Base-by-base conservation (phyloP, 1,284 basidiomycete species). In the Ustilago xerochloae region DNA sequence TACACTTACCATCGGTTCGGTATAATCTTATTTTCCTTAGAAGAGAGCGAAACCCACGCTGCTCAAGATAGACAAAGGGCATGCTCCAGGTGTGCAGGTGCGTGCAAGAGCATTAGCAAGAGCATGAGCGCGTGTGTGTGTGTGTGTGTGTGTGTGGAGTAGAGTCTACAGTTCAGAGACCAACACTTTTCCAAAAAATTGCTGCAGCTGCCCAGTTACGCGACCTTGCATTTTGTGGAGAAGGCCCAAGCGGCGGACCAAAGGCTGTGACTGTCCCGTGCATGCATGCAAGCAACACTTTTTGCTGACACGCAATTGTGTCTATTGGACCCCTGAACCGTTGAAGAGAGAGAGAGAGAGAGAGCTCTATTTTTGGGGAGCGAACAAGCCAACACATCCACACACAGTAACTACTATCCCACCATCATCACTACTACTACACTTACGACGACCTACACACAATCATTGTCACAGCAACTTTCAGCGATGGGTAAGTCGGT, bases 181-280 rank as follows among this genome's bases (percentile, higher is more conserved):
- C 20, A 39, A 39, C 38, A 39, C 41, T 12, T 26, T 43, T 26
- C 38, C 38, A 26, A 43, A 7, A 24, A 24, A 20, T 41, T 41
- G 2, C 7, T 2, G 13, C 3, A n/a, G 41, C 41, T 43, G 41
- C 41, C 16, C 22, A 43, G 22, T 43, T 43, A 13, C 22, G 22
- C 41, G 41, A 20, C 41, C 41, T 43, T 43, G 41, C 41, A 43
- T 43, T 43, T 24, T 43, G 41, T 43, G 41, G 41, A 43, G 22
- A 43, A 26, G 41, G 41, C 41, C 41, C 41, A 43, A 43, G 41
- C 41, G 41, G 22, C 22, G 9, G 41, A 24, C 16, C 33, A 9
- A 15, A 18, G 38, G 38, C n/a, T 39, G 7, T 35, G 33, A 35
- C 33, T 39, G 38, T 18, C 38, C 41, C 22, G 41, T 28, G 41